Base-by-base conservation (phyloP, 768 basidiomycete genomes). In the Amyloporia xantha region DNA sequence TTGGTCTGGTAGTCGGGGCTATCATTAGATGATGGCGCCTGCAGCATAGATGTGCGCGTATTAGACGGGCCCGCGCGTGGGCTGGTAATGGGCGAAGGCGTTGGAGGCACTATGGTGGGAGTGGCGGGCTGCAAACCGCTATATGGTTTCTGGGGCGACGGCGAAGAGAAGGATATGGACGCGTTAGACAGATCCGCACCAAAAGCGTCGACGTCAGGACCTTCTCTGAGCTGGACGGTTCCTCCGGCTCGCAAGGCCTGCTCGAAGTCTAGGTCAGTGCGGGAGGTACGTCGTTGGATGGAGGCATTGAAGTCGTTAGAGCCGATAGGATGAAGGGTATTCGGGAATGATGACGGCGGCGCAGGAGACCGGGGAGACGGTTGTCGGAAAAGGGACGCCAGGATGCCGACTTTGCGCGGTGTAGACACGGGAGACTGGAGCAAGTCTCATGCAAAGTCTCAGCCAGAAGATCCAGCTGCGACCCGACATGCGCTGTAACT, bases 181-280 rank as follows among this genome's bases (percentile, higher is more conserved):
- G 72, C 54, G 66, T 70, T 50, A 38, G 58, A 52, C 33, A 55
- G 25, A 59, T 69, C 71, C 41, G 77, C 78, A 23, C 87, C 90
- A 42, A 91, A 71, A 26, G 75, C 60, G 62, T 76, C 78, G 43
- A 89, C 71, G 66, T 91, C 87, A 39, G 82, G 60, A 30, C 86
- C 81, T 64, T 91, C 86, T 53, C 73, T 77, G 42, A 91, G 70
- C 48, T 76, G 57, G 13, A 89, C 76, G 2, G 90, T 92, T 20
- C 78, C 82, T 36, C 79, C 79, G 10, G 71, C 71, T 51, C 71
- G 74, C 55, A 92, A 65, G 11, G 82, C 88, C 59, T 82, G 79
- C 67, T 91, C 89, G 57, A 92, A 92, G 62, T 89, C 86, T 61
- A 84, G 71, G 68, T 89, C 86, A 26, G 81, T 79, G 35, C 86